Evolutionary conservation across 257 asterid species (phyloP), one percentile per base, ranked within the genome.

Genomic region (Verbena officinalis): DNA sequence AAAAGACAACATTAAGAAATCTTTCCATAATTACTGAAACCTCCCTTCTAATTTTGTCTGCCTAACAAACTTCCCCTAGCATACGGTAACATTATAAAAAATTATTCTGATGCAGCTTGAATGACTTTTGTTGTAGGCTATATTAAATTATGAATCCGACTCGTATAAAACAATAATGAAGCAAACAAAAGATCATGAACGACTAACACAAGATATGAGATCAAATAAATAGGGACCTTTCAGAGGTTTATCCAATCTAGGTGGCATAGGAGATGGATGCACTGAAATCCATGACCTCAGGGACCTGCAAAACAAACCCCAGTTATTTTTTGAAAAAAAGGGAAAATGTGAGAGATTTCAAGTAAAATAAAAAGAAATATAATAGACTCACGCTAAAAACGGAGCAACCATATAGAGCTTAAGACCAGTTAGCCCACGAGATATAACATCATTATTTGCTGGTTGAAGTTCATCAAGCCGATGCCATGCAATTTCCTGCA

Each of bases 351-450:
- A 31, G 43, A 33, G 19, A 40, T 27, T 42, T 31, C n/a, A 53
- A 9, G 77, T 48, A 43, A 27, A 40, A 55, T 38, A 5, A 67
- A n/a, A 71, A 43, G 70, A 4, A 5, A 36, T 36, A 36, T 51
- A 15, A 43, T 19, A 60, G 46, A 80, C 94, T 83, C 78, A 86
- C 97, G 69, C 68, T 52, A 89, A 60, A 79, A 89, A 89, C 2
- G 95, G 97, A 75, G 95, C 92, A 56, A 89, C 97, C 97, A 89
- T 89, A 74, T 89, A 89, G 52, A 89, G 93, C 87, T 86, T 89
- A 70, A 86, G 83, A 55, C 95, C 97, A 5, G 85, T 81, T 46
- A 73, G 62, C 69, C 87, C 84, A 50, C 97, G 95, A 71, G 97
- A 89, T 68, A 86, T 89, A 72, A 89, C 93, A 19, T 89, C 95